Conservation (phyloP, 2,329 filamentous ascomycete genomes). For the Coniella lustricola region DNA sequence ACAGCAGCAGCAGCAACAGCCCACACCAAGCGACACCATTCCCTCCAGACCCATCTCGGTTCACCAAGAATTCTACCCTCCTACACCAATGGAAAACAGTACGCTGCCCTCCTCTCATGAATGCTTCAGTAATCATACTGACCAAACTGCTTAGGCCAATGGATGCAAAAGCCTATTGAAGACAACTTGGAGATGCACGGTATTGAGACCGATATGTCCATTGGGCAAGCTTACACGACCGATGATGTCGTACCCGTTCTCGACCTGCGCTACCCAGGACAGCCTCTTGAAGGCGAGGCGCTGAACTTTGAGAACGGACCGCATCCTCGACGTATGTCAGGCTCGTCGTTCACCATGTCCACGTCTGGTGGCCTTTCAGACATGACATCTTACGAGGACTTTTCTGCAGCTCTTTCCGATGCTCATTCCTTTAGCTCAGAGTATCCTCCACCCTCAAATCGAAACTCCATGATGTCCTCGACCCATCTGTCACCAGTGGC, state of each 20-base stretch:
- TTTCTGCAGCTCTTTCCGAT: conserved; percentile 59
- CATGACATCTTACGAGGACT: conserved; percentile 64
- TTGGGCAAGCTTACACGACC: conserved; percentile 55
- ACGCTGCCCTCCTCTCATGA: conserved; percentile 27
- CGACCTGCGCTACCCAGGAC: conserved; percentile 47
- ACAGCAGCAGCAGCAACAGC: conserved; percentile 16
- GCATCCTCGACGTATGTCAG: conserved; percentile 58
- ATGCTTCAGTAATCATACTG: conserved; percentile 6
- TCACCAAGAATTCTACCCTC: conserved; percentile 51
- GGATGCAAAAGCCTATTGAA: conserved; percentile 51
- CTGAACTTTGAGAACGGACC: conserved; percentile 45
- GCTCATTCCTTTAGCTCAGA: conserved; percentile 60
- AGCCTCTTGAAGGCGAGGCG: conserved; percentile 42
- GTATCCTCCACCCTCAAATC: conserved; percentile 59
- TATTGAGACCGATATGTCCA: conserved; percentile 50
- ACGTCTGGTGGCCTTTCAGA: conserved; percentile 59
- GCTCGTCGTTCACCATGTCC: conserved; percentile 68
- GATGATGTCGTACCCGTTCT: conserved; percentile 58
- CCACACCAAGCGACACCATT: conserved; percentile 42
- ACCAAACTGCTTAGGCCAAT: conserved; percentile 31
- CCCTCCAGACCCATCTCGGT: conserved; percentile 48
- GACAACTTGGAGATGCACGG: conserved; percentile 49
- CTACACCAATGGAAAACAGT: conserved; percentile 43
- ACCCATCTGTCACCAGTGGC: conserved; percentile 66
- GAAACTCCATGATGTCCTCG: conserved; percentile 63